These are phyloP conservation scores for Kwoniella mangroviensis DNA, from an alignment of 768 basidiomycete species.

Conservation along the genomic window DNA sequence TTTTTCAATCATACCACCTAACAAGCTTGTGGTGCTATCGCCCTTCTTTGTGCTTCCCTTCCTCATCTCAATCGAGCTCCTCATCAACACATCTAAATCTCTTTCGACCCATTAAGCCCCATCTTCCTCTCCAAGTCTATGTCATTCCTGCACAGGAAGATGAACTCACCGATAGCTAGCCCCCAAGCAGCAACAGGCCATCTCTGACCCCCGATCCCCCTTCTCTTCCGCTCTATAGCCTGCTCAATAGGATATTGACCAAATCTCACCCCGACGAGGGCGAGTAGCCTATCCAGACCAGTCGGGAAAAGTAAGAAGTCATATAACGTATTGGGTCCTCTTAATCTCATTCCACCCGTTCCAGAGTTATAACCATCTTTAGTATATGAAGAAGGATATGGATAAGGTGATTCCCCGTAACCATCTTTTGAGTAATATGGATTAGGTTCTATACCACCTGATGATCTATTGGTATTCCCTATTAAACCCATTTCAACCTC, in stretches of 20 bases:
- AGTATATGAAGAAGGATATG: conserved; percentile 22
- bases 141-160: not conserved
- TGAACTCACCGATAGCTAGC: conserved; percentile 61
- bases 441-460: conserved; percentile 10
- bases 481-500: conserved; percentile 37
- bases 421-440: conserved; percentile 20
- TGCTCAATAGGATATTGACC: conserved; percentile 63
- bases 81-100: not conserved
- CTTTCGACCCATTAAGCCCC: not conserved
- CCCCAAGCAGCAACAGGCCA: conserved; percentile 76
- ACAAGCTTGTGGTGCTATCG: too few species aligned
- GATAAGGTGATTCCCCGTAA: conserved; percentile 35
- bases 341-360: not conserved
- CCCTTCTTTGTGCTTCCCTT: too few species aligned
- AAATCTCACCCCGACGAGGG: conserved; percentile 31
- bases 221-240: conserved; percentile 83
- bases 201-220: conserved; percentile 79
- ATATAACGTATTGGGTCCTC: conserved; percentile 25
- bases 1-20: too few species aligned
- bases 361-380: not conserved
- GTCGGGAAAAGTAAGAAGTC: conserved; percentile 42
- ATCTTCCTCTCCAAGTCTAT: not conserved
- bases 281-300: conserved; percentile 46
- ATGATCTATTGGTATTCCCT: not conserved
- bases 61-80: too few species aligned